These are phyloP conservation scores for Lunasporangiospora selenospora DNA, from an alignment of 192 early-diverging fungal species.

Conservation along the genomic window DNA sequence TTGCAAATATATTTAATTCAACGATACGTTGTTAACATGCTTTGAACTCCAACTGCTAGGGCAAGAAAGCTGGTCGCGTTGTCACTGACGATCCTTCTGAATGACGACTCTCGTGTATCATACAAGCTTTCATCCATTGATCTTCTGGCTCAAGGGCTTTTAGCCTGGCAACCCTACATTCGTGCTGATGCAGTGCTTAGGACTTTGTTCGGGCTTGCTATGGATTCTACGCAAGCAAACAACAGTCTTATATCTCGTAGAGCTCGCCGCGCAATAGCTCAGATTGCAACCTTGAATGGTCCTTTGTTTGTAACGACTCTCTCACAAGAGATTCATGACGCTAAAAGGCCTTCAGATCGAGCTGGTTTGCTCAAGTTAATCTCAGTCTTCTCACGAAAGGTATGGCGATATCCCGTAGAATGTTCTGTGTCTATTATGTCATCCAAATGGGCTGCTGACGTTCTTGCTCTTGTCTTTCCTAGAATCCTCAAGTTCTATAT, in stretches of 20 bases:
- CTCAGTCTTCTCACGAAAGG: conserved; percentile 78
- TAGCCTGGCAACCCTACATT: conserved; percentile 75
- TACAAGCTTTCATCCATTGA: conserved; percentile 73
- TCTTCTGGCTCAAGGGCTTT: conserved; percentile 74
- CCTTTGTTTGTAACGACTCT: conserved; percentile 76
- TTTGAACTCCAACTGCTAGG: conserved; percentile 6
- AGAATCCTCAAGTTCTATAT: conserved; percentile 76
- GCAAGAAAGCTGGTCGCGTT: conserved; percentile 68
- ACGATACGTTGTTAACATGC: too few relatives aligned
- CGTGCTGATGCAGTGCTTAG: conserved; percentile 66
- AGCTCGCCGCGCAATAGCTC: conserved; percentile 74
- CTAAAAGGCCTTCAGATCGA: conserved; percentile 65
- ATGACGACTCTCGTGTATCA: conserved; percentile 60
- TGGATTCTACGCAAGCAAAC: conserved; percentile 44
- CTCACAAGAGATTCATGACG: conserved; percentile 75
- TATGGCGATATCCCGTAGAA: too few relatives aligned
- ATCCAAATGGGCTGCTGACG: too few relatives aligned
- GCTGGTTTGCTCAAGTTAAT: conserved; percentile 69
- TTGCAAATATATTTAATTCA: too few relatives aligned
- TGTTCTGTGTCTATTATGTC: too few relatives aligned
- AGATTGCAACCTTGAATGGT: conserved; percentile 71
- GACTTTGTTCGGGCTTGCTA: conserved; percentile 63
- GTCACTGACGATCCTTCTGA: conserved; percentile 68
- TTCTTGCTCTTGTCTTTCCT: neutral
- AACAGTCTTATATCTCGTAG: conserved; percentile 54